phyloP scores from a whole-genome alignment of 169 alveolate genomes.

The Plasmodium knowlesi region DNA sequence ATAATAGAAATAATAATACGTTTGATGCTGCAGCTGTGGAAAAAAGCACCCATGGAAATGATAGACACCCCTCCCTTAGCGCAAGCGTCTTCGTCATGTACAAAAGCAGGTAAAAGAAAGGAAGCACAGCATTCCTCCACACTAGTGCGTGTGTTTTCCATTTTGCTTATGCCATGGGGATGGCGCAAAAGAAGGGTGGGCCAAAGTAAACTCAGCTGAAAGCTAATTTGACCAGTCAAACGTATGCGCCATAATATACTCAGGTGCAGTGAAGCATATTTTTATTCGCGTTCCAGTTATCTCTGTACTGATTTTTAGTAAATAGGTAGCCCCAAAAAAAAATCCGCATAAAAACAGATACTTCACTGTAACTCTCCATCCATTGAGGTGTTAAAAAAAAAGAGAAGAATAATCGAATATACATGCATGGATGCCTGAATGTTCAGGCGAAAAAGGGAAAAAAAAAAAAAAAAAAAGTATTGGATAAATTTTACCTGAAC shows the following conservation, averaged over 20 bases:
- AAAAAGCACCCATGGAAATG: background rate
- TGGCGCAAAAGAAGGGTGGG: background rate
- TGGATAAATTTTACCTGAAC: background rate
- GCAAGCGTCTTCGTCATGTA: background rate
- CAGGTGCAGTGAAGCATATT: background rate
- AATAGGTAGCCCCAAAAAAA: background rate
- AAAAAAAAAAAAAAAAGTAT: background rate
- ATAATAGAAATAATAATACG: background rate
- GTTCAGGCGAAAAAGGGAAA: background rate
- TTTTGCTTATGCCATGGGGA: background rate
- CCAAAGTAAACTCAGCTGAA: background rate
- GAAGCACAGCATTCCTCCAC: background rate
- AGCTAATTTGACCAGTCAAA: background rate
- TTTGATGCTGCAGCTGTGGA: background rate
- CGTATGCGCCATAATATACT: background rate
- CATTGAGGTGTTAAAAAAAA: background rate
- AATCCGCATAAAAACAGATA: background rate
- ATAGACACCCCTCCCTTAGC: background rate
- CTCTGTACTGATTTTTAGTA: background rate
- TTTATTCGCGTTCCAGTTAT: too few species aligned
- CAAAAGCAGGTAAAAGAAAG: background rate
- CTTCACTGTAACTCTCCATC: background rate
- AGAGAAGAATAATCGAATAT: background rate
- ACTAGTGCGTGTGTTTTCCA: background rate
- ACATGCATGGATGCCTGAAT: background rate